phyloP scores from a whole-genome alignment of 805 yeast genomes.

The Kodamaea hsintzibuensis region DNA sequence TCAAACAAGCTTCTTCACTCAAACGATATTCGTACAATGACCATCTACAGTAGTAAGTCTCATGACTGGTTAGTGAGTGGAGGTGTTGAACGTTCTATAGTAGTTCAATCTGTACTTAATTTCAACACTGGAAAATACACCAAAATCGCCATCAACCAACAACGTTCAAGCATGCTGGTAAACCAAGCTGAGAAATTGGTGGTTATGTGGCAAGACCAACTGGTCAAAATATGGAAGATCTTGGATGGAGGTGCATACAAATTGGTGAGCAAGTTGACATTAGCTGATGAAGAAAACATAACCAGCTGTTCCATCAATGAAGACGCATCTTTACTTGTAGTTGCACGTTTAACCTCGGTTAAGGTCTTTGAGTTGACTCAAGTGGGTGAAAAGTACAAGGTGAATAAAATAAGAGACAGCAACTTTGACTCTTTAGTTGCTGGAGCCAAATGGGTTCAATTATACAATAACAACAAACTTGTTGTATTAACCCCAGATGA shows the following conservation, averaged over 20 bases:
- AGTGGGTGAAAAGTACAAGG: conserved; percentile 38
- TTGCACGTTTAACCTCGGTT: conserved; percentile 66
- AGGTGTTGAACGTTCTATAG: conserved; percentile 75
- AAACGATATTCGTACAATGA: conserved; percentile 79
- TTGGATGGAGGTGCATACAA: conserved; percentile 45
- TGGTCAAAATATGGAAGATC: conserved; percentile 77
- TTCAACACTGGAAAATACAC: conserved; percentile 73
- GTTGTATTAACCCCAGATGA: conserved; percentile 61
- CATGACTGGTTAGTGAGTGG: conserved; percentile 74
- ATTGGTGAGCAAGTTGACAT: conserved; percentile 62
- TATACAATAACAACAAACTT: conserved; percentile 47
- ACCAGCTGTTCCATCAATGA: conserved; percentile 64
- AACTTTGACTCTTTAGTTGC: conserved; percentile 39
- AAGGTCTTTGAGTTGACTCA: conserved; percentile 67
- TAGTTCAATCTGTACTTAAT: conserved; percentile 61
- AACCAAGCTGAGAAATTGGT: conserved; percentile 52
- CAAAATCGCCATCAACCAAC: conserved; percentile 67
- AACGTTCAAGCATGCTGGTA: conserved; percentile 50
- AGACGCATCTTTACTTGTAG: conserved; percentile 66
- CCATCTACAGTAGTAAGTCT: conserved; percentile 66
- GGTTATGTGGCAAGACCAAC: conserved; percentile 79
- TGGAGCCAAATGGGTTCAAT: conserved; percentile 58
- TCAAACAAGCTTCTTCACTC: conserved; percentile 81
- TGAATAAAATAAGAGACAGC: conserved; percentile 53
- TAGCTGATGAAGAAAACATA: conserved; percentile 80